phyloP scores from a whole-genome alignment of 2,329 filamentous ascomycete species.

The Drechslerella dactyloides region DNA sequence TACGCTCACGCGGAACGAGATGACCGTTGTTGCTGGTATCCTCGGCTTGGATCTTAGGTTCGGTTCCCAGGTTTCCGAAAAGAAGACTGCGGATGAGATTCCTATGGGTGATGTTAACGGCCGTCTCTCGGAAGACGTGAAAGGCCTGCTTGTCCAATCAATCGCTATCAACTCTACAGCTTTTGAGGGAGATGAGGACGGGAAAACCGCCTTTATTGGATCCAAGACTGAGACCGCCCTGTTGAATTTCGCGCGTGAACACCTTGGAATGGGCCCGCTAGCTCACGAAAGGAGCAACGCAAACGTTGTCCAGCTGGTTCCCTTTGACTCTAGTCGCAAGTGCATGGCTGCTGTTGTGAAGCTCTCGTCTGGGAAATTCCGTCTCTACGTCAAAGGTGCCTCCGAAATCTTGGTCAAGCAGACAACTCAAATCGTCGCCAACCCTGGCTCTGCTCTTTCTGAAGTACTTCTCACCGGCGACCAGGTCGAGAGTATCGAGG shows the following conservation, averaged over 20 bases:
- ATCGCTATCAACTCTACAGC: slow-evolving; percentile 73
- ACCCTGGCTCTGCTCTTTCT: slow-evolving; percentile 43
- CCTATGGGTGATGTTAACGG: slow-evolving; percentile 65
- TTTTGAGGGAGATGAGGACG: slow-evolving; percentile 70
- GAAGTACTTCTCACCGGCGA: slow-evolving; percentile 45
- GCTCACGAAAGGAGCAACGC: slow-evolving; percentile 69
- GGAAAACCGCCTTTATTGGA: slow-evolving; percentile 69
- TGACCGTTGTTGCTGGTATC: slow-evolving; percentile 59
- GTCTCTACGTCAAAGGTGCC: slow-evolving; percentile 70
- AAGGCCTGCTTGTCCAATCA: slow-evolving; percentile 67
- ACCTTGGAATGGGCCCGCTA: slow-evolving; percentile 69
- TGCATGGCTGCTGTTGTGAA: slow-evolving; percentile 70
- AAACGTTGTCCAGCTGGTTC: slow-evolving; percentile 65
- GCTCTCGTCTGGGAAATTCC: slow-evolving; percentile 63
- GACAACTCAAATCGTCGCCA: slow-evolving; percentile 58
- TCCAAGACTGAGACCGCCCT: slow-evolving; percentile 80
- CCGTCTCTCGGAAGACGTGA: slow-evolving; percentile 63
- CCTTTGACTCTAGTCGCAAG: slow-evolving; percentile 71
- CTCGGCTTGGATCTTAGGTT: slow-evolving; percentile 56
- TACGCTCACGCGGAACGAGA: slow-evolving; percentile 70
- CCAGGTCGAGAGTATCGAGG: slow-evolving; percentile 53
- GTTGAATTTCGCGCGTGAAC: slow-evolving; percentile 71
- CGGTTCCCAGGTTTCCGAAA: slow-evolving; percentile 54
- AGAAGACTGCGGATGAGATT: slow-evolving; percentile 60
- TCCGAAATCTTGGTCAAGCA: slow-evolving; percentile 69